phyloP scores from a whole-genome alignment of 2,329 filamentous ascomycete genomes.

The Fusarium clavum region DNA sequence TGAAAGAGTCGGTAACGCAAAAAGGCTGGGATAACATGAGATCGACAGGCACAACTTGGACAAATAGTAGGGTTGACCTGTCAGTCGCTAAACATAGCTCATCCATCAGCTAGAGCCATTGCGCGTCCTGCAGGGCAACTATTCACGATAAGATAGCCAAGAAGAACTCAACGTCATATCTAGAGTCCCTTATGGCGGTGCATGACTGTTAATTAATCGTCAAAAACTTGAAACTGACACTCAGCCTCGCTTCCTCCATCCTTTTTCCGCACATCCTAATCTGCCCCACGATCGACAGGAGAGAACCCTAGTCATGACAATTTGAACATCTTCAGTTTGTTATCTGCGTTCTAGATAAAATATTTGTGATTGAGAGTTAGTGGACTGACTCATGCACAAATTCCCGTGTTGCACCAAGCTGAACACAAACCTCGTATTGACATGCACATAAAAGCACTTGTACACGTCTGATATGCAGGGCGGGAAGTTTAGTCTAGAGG shows the following conservation, averaged over 20 bases:
- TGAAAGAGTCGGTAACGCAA: slow-evolving; percentile 1
- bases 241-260: slow-evolving; percentile 2
- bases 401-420: slow-evolving; percentile 33
- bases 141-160: background rate
- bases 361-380: background rate
- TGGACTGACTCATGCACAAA: slow-evolving; percentile 20
- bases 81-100: slow-evolving; percentile 32
- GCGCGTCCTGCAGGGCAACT: slow-evolving; percentile 6
- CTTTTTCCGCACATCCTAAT: slow-evolving; percentile 28
- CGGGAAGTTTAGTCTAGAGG: background rate
- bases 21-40: slow-evolving; percentile 11
- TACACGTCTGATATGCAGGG: slow-evolving; percentile 33
- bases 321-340: too few species aligned
- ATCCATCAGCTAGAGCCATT: slow-evolving; percentile 12
- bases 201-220: background rate
- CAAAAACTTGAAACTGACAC: background rate
- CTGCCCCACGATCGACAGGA: slow-evolving; percentile 37
- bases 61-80: background rate
- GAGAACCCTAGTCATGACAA: slow-evolving; percentile 1
- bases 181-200: background rate
- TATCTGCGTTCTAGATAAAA: background rate
- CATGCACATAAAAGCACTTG: slow-evolving; percentile 2
- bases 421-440: slow-evolving; percentile 30
- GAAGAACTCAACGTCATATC: background rate
- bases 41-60: slow-evolving; percentile 30